Base-by-base conservation (phyloP, 768 basidiomycete genomes). In the Coprinellus micaceus region DNA sequence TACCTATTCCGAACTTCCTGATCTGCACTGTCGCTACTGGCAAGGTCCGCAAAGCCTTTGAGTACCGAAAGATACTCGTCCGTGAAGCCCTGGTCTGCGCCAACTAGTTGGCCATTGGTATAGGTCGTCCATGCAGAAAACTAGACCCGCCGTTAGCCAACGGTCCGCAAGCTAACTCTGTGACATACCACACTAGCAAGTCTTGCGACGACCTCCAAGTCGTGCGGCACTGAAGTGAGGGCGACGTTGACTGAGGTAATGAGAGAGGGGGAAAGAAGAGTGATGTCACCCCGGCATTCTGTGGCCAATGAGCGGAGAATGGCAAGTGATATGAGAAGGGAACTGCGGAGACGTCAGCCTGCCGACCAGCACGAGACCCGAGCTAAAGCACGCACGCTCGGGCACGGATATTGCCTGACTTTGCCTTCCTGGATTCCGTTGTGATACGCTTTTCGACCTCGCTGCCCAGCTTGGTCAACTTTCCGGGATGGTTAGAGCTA, bases 101-200 rank as follows among this genome's bases (percentile, higher is more conserved):
- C 91, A 59, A 95, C 84, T 39, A 89, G 75, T 53, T 85, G 85
- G 0, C 93, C 92, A 61, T 95, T 88, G 21, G 94, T 93, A 61
- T 86, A 97, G 15, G 94, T 94, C 19, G 89, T 88, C 88, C 92
- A 98, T 1, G 92, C 88, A 2, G 88, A 90, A 64, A 96, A 93
- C 89, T 94, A 29, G n/a, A 17, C n/a, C n/a, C n/a, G 33, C 45
- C 26, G 43, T 4, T 39, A 21, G 2, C 7, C 19, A 12, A 22
- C 47, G n/a, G 28, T 45, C 11, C 21, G n/a, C 36, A 22, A 39
- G 25, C 24, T 17, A 50, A 30, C 58, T 55, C 4, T 47, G 22
- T 19, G 5, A 80, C 89, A 63, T 68, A 93, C 93, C 52, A 94
- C 83, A 64, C 82, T 88, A 21, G 92, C 92, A 11, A 88, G 84